Conservation (phyloP, 805 yeast genomes). For the Yarrowia sp. region DNA sequence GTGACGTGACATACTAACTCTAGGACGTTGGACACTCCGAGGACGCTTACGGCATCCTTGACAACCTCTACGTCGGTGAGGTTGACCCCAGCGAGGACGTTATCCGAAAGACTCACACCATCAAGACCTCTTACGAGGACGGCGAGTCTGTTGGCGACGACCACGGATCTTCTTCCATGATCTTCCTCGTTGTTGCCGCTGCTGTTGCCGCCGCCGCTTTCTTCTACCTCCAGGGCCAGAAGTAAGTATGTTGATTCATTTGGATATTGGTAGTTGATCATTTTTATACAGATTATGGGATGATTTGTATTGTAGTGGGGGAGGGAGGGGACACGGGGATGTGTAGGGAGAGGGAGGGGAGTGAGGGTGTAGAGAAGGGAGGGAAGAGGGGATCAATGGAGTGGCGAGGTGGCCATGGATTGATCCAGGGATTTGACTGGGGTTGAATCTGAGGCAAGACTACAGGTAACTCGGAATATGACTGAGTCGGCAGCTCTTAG, state of each 20-base stretch:
- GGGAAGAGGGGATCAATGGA: too few relatives aligned
- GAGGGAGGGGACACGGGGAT: not conserved
- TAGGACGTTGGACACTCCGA: conserved; percentile 94
- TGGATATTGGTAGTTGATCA: conserved; percentile 18
- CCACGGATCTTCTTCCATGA: conserved; percentile 30
- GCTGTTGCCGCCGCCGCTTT: conserved; percentile 39
- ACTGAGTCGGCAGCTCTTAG: too few relatives aligned
- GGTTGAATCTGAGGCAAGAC: too few relatives aligned
- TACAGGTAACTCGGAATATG: too few relatives aligned
- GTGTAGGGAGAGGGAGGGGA: not conserved
- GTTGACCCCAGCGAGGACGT: conserved; percentile 53
- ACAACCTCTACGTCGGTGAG: conserved; percentile 68
- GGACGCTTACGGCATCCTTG: conserved; percentile 79
- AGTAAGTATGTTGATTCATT: conserved; percentile 25
- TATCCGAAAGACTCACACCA: conserved; percentile 27
- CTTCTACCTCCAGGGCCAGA: conserved; percentile 35
- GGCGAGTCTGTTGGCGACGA: conserved; percentile 30
- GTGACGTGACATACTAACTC: not conserved
- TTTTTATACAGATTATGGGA: not conserved
- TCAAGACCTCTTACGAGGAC: conserved; percentile 27
- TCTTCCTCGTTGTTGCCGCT: conserved; percentile 35
- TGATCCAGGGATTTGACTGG: too few relatives aligned
- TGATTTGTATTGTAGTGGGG: not conserved
- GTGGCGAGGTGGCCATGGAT: too few relatives aligned
- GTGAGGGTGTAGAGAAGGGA: not conserved